phyloP scores from a whole-genome alignment of 139 green algal genomes.

The Tetradesmus lagerheimii region DNA sequence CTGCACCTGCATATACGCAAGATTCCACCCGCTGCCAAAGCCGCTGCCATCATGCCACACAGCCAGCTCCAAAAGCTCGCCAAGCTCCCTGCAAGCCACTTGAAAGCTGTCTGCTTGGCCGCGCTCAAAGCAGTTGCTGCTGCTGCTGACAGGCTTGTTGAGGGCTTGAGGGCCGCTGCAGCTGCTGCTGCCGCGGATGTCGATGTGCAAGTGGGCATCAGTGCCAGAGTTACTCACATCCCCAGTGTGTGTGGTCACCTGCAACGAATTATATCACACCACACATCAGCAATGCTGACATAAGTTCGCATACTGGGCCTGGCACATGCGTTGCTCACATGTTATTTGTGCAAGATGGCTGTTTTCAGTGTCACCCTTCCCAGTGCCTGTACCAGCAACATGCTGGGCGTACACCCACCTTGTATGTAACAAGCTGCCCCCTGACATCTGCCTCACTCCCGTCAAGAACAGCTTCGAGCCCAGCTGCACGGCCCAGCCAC shows the following conservation, averaged over 20 bases:
- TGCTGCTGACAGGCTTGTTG: not conserved
- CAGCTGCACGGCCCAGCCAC: not conserved
- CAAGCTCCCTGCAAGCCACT: slow-evolving; percentile 26
- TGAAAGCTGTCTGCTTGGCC: slow-evolving; percentile 40
- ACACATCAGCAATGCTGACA: not conserved
- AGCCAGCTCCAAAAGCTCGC: slow-evolving; percentile 23
- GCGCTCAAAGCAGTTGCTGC: slow-evolving; percentile 1
- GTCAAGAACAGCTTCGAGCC: not conserved
- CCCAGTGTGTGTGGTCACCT: slow-evolving; percentile 9
- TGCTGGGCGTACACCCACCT: not conserved
- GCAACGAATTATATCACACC: not conserved
- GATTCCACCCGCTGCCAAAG: slow-evolving; percentile 65
- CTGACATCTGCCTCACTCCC: not conserved
- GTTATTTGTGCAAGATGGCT: too few relatives aligned
- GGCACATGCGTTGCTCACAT: not conserved
- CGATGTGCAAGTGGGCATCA: slow-evolving; percentile 34
- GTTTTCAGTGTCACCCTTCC: too few relatives aligned
- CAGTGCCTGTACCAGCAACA: too few relatives aligned
- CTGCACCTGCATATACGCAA: slow-evolving; percentile 74
- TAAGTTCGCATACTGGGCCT: too few relatives aligned
- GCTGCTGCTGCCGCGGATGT: slow-evolving; percentile 14
- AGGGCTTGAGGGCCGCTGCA: slow-evolving; percentile 29
- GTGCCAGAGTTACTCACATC: slow-evolving; percentile 15
- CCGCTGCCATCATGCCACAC: slow-evolving; percentile 68
- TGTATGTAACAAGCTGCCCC: slow-evolving; percentile 14